Evolutionary conservation across 2,329 filamentous ascomycete species (phyloP), one percentile per base, ranked within the genome.

Genomic region (Aspergillus aculeatinus): DNA sequence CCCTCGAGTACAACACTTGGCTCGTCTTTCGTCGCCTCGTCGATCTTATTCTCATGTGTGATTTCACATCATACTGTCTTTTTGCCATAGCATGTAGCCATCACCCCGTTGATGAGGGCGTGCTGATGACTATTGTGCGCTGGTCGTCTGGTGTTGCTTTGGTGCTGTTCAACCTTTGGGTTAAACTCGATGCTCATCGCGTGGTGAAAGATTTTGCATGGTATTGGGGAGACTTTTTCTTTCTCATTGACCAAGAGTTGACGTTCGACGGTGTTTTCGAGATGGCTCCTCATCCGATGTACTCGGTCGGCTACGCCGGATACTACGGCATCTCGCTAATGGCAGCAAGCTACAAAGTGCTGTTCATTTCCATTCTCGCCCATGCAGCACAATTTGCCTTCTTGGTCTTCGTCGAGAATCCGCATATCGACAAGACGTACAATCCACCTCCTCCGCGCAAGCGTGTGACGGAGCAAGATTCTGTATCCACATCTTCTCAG

Each of bases 151-250:
- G 95, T 55, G 84, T 94, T 65, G 78, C 84, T 47, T 83, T 98
- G 27, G 89, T 99, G 64, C 83, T 90, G 60, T 98, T 99, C 84
- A 99, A 98, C 76, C 83, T 98, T 23, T 98, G 95, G 93, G 95
- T 99, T 65, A 99, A 99, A 79, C 83, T 99, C 63, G 95, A 99
- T 77, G 95, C 95, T 21, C 95, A 99, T 77, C 86, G 95, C 62
- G 95, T 99, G 53, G 95, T 99, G 73, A 98, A 98, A 78, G 95
- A 99, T 78, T 99, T 93, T 79, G 95, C 95, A 29, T 99, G 95
- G 95, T 99, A 98, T 79, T 99, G 95, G 95, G 95, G 95, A 63
- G 95, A 99, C 77, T 98, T 98, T 79, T 99, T 98, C 83, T 99
- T 92, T 78, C 88, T 99, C 72, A 91, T 99, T 75, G 95, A 99